These are phyloP conservation scores for Aspergillus affinis DNA, from an alignment of 495 filamentous ascomycete species.

Conservation along the genomic window DNA sequence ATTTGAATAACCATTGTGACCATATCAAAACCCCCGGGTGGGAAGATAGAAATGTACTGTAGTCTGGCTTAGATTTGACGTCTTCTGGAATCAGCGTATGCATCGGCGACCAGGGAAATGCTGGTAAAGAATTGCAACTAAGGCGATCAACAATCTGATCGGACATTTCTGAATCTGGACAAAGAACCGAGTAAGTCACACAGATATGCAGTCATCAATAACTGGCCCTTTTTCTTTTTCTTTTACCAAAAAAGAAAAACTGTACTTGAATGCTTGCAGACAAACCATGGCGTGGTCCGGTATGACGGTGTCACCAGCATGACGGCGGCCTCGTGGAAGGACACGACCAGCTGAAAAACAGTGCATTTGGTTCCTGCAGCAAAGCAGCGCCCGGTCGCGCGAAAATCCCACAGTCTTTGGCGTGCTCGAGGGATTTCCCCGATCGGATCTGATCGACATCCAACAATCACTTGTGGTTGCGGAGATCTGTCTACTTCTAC, in stretches of 20 bases:
- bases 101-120: not conserved
- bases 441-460: constrained; percentile 16
- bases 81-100: constrained; percentile 1
- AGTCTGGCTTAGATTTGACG: not conserved
- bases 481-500: not conserved
- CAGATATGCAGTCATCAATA: constrained; percentile 4
- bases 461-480: not conserved
- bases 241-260: not conserved
- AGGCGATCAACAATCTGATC: not conserved
- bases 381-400: constrained; percentile 8
- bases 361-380: constrained; percentile 10
- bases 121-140: constrained; percentile 1
- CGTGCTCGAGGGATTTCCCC: constrained; percentile 1
- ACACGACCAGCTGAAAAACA: constrained; percentile 11
- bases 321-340: not conserved
- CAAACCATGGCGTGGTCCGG: not conserved
- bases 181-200: constrained; percentile 6
- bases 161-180: constrained; percentile 5
- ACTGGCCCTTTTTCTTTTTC: not conserved
- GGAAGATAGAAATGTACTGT: not conserved
- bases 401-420: not conserved
- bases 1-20: not conserved
- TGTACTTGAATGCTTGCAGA: not conserved
- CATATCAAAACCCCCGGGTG: not conserved
- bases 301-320: not conserved